Evolutionary conservation across 805 yeast species (phyloP).

Genomic region (Tetrapisispora pingtungensis): DNA sequence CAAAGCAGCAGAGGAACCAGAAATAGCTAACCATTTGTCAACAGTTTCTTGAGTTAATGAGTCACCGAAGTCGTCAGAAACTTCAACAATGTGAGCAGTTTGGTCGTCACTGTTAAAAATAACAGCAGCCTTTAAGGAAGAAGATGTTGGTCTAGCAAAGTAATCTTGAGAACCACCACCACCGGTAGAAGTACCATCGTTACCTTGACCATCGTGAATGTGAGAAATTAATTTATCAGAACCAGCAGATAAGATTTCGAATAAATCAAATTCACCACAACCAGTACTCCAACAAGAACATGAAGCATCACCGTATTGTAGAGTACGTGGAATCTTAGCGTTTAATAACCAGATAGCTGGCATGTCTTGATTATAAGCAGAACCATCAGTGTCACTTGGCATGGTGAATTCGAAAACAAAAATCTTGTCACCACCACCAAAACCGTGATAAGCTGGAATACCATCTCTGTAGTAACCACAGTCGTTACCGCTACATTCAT

Average conservation of each 20-base stretch:
- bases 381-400: conserved; percentile 60
- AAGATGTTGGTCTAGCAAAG: conserved; percentile 72
- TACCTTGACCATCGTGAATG: conserved; percentile 55
- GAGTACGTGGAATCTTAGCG: conserved; percentile 92
- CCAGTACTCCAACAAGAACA: conserved; percentile 97
- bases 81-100: conserved; percentile 46
- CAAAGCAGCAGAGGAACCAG: conserved; percentile 40
- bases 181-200: conserved; percentile 6
- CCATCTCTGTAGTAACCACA: conserved; percentile 85
- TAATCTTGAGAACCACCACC: conserved; percentile 89
- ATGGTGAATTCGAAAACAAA: conserved; percentile 88
- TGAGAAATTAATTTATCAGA: conserved; percentile 67
- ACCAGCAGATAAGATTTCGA: conserved; percentile 77
- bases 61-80: conserved; percentile 49
- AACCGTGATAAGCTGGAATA: conserved; percentile 92
- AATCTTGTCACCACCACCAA: conserved; percentile 73
- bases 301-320: conserved; percentile 73
- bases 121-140: conserved; percentile 82
- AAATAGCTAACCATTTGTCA: conserved; percentile 41
- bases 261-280: conserved; percentile 95
- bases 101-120: conserved; percentile 47
- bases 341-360: conserved; percentile 96
- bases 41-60: conserved; percentile 50
- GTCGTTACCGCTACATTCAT: conserved; percentile 43
- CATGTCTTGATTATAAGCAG: conserved; percentile 69